Evolutionary conservation across 495 filamentous ascomycete genomes (phyloP).

Genomic region (Penicillium argentinense): DNA sequence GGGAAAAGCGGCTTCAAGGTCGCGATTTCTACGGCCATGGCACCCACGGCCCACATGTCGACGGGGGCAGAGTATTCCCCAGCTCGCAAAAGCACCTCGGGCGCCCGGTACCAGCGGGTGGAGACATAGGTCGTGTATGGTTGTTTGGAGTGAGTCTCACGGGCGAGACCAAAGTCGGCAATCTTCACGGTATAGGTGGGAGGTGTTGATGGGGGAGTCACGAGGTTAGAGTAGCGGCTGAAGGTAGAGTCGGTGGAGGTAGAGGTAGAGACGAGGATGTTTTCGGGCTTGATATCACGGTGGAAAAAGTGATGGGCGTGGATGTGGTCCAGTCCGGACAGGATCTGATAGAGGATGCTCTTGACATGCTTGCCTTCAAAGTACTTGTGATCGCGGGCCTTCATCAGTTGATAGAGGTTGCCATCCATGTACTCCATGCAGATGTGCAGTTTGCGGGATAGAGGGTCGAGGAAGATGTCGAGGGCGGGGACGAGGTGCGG

Average conservation of each 20-base stretch:
- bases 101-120: slow-evolving; percentile 96
- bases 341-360: slow-evolving; percentile 95
- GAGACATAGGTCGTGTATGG: slow-evolving; percentile 99
- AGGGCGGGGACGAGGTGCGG: slow-evolving; percentile 92
- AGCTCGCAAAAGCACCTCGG: slow-evolving; percentile 90
- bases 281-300: slow-evolving; percentile 98
- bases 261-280: slow-evolving; percentile 95
- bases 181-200: slow-evolving; percentile 96
- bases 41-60: slow-evolving; percentile 97
- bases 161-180: slow-evolving; percentile 96
- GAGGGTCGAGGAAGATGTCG: slow-evolving; percentile 97
- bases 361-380: slow-evolving; percentile 91
- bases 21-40: slow-evolving; percentile 99
- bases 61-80: slow-evolving; percentile 98
- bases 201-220: slow-evolving; percentile 93
- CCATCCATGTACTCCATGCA: slow-evolving; percentile 99
- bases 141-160: slow-evolving; percentile 93
- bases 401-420: slow-evolving; percentile 99
- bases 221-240: slow-evolving; percentile 85
- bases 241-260: slow-evolving; percentile 81
- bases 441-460: slow-evolving; percentile 94
- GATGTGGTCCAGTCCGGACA: slow-evolving; percentile 94
- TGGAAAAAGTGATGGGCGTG: slow-evolving; percentile 98
- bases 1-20: slow-evolving; percentile 97
- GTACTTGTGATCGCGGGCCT: slow-evolving; percentile 90